These are phyloP conservation scores for Cornus suecica DNA, from an alignment of 148 eudicot species.

Conservation along the genomic window DNA sequence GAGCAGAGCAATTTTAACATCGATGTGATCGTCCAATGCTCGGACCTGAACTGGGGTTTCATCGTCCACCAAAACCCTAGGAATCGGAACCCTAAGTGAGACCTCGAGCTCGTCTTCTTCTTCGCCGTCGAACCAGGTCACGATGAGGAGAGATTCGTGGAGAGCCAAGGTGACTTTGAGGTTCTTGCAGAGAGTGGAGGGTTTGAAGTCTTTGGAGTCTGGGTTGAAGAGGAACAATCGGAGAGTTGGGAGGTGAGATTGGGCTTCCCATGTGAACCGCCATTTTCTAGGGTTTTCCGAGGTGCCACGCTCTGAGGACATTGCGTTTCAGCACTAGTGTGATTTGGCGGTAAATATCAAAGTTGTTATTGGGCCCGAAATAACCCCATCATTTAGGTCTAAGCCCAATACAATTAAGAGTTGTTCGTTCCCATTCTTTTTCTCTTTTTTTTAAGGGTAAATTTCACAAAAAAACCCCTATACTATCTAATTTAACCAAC, in stretches of 20 bases:
- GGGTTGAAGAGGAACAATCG: constrained; percentile 63
- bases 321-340: constrained; percentile 4
- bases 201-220: constrained; percentile 23
- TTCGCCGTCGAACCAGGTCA: constrained; percentile 39
- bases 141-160: constrained; percentile 40
- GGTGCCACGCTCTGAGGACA: constrained; percentile 12
- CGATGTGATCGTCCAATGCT: constrained; percentile 58
- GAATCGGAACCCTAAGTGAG: constrained; percentile 57
- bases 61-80: constrained; percentile 69
- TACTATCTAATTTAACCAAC: too few species aligned
- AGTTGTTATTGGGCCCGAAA: constrained; percentile 1
- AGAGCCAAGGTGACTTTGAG: constrained; percentile 37
- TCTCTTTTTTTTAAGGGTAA: too few species aligned
- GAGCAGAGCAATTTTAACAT: constrained; percentile 61
- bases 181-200: constrained; percentile 32
- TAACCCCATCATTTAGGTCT: neutral
- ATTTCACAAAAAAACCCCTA: too few species aligned
- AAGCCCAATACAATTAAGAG: too few species aligned
- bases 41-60: constrained; percentile 52
- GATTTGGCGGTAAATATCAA: constrained; percentile 16
- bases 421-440: too few species aligned
- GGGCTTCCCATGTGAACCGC: constrained; percentile 91
- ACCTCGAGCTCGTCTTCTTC: constrained; percentile 11
- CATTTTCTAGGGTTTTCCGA: constrained; percentile 68
- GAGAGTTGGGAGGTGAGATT: constrained; percentile 73